Base-by-base conservation (phyloP, 1,284 basidiomycete species). In the Microbotryum lychnidis-dioicae region DNA sequence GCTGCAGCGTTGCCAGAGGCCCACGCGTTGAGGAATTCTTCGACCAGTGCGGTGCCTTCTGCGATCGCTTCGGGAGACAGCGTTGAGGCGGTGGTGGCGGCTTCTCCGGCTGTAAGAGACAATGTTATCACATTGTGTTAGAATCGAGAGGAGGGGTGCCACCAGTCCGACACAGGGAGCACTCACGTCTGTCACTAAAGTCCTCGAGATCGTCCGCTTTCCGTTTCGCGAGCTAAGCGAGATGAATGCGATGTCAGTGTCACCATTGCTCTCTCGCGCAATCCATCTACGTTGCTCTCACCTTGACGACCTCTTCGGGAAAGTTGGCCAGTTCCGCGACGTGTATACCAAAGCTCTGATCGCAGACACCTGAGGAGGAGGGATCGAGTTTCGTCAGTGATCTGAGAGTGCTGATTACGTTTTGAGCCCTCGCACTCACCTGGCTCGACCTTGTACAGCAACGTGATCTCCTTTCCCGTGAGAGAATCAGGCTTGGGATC, bases 291-390 rank as follows among this genome's bases (percentile, higher is more conserved):
- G 7, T 31, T 31, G 31, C 31, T 70, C 78, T 68, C 54, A 92
- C 89, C 79, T 87, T 89, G 64, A 97, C 84, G 6, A 98, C 93
- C 65, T 84, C 86, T 60, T 93, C 88, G 0, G 94, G 96, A 77
- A 99, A 98, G 73, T 94, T 91, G 14, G 96, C 94, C 45, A 98
- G 79, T 74, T 94, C 84, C 0, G 96, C 96, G 23, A 99, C 96
- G 70, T 98, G 93, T 51, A 99, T 98, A 76, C 96, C 96, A 72
- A 97, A 97, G 73, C 90, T 93, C 76, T 97, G 94, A 73, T 98
- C 94, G 64, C 89, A 74, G 45, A 76, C 69, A 21, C 76, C 75
- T 57, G 45, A 20, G 7, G 16, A 33, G n/a, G 8, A 8, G 16
- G 16, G 18, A 54, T n/a, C 8, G 21, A 81, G n/a, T 16, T 89